These are phyloP conservation scores for Diaporthe sp. DNA, from an alignment of 2,329 filamentous ascomycete genomes.

Conservation along the genomic window DNA sequence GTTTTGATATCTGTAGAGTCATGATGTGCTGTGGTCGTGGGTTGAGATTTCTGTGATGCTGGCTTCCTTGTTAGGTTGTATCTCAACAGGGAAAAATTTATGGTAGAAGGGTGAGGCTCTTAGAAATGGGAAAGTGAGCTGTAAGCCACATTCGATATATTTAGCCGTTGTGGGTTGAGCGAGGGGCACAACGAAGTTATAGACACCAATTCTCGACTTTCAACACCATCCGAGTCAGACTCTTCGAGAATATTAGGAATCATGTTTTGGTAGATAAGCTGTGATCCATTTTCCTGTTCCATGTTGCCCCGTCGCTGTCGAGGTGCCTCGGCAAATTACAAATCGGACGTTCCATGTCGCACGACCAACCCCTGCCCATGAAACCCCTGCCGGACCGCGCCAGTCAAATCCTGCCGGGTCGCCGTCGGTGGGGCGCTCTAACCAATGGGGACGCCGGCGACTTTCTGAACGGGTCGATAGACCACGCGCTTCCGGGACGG, in stretches of 20 bases:
- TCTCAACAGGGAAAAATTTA: not conserved
- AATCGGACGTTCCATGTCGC: not conserved
- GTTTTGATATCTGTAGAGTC: slow-evolving; percentile 51
- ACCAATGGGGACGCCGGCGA: not conserved
- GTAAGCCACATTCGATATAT: slow-evolving; percentile 1
- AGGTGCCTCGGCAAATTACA: slow-evolving; percentile 13
- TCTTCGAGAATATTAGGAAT: not conserved
- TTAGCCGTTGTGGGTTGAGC: not conserved
- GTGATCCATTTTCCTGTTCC: not conserved
- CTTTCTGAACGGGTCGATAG: slow-evolving; percentile 8
- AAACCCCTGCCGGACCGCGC: not conserved
- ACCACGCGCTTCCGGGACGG: slow-evolving; percentile 3
- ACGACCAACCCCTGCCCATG: not conserved
- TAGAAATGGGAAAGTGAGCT: not conserved
- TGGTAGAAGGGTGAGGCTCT: not conserved
- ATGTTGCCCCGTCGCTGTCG: not conserved
- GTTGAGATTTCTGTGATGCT: not conserved
- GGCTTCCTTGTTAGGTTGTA: not conserved
- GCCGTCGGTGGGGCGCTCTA: too few species aligned
- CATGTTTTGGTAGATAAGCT: not conserved
- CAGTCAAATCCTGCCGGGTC: not conserved
- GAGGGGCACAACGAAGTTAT: not conserved
- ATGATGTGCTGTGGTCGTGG: slow-evolving; percentile 9
- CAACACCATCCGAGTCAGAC: too few species aligned
- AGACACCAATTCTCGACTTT: not conserved